Base-by-base conservation (phyloP, 2,329 filamentous ascomycete genomes). In the Keithomyces neogunnii region DNA sequence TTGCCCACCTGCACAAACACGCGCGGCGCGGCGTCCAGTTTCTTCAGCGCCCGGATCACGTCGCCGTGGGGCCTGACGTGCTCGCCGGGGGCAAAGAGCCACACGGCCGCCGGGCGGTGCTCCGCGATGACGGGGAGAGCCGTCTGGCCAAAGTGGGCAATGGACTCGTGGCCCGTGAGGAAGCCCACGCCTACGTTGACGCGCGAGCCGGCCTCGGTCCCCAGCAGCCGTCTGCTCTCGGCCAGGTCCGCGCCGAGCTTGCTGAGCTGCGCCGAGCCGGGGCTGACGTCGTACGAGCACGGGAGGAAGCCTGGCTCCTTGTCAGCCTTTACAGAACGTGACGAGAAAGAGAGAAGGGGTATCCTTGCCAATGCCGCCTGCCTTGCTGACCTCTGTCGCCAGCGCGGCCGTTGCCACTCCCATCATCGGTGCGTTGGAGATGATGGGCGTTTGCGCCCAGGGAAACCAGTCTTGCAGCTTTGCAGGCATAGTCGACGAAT, bases 1-100 rank as follows among this genome's bases (percentile, higher is more conserved):
- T 76, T 83, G 39, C 82, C 82, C 10, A 84, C 72, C 61, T 86
- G 83, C 1, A 84, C 72, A 63, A 82, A 81, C 6, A 84, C 73
- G 52, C 72, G 71, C 56, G 77, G 69, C 40, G 59, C 66, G 4
- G 56, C 45, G 4, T 59, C 57, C 11, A 65, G 51, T 4, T 19
- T 46, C 52, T 66, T 67, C 32, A 73, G 54, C 3, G 63, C 63
- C 46, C 59, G 53, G 36, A 75, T 65, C 43, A 75, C 68, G 48
- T 51, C 58, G 5, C 52, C 56, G 49, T 71, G 66, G 9, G 69
- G 67, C 13, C 70, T 66, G 26, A 69, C 61, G 13, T 72, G 62
- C 4, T 70, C 67, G 33, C 70, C 66, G 2, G 82, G 81, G 3
- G 83, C 84, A 59, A 86, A 87, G 45, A 88, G 73, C 84, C 84